Evolutionary conservation across 345 rosid species (phyloP).

Genomic region (Passiflora organensis): DNA sequence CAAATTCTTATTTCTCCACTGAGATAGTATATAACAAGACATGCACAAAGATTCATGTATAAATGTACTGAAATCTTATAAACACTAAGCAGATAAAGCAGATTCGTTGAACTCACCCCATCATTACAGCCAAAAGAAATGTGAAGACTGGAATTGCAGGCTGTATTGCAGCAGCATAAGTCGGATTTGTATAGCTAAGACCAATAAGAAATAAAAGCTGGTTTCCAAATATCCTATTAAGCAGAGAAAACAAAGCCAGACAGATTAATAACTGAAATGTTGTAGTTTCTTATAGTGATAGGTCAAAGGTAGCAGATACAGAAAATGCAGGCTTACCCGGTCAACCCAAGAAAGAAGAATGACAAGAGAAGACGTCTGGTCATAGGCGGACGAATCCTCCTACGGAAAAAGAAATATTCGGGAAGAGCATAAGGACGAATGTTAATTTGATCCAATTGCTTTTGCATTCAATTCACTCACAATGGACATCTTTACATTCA

Average conservation of each 20-base stretch:
- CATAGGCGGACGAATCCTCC: conserved; percentile 72
- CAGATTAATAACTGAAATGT: conserved; percentile 7
- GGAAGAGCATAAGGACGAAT: no score
- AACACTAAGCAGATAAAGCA: neutral
- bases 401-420: conserved; percentile 24
- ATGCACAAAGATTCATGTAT: neutral
- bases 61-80: neutral
- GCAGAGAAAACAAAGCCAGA: conserved; percentile 14
- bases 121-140: conserved; percentile 75
- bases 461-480: no score
- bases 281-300: conserved; percentile 1
- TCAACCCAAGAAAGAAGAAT: conserved; percentile 81
- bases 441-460: no score
- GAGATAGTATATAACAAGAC: no score
- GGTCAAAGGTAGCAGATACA: conserved; percentile 7
- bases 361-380: conserved; percentile 58
- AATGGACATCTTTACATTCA: no score
- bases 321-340: conserved; percentile 51
- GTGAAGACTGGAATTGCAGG: conserved; percentile 98
- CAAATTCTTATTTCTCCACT: no score
- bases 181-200: conserved; percentile 93
- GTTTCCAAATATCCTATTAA: conserved; percentile 88
- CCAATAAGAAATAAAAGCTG: conserved; percentile 93
- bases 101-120: conserved; percentile 60
- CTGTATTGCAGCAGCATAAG: conserved; percentile 96